Base-by-base conservation (phyloP, 2,329 filamentous ascomycete species). In the Pseudocercospora pini-densiflorae region DNA sequence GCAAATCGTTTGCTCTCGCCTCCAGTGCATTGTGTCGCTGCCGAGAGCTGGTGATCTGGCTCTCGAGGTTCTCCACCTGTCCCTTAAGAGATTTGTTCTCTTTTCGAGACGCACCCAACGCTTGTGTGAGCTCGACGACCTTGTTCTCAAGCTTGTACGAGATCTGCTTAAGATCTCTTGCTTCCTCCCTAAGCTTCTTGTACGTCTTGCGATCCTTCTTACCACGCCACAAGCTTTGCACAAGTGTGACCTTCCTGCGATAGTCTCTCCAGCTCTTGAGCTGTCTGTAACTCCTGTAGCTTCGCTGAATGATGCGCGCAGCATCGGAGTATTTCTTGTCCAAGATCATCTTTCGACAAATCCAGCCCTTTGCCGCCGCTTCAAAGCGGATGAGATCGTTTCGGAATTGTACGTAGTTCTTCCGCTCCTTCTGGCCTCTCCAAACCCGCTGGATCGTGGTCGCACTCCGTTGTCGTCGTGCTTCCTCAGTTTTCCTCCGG, bases 121-220 rank as follows among this genome's bases (percentile, higher is more conserved):
- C 92, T 80, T 99, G 95, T 1, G 95, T 99, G 76, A 99, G 87
- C 83, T 99, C 95, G 69, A 99, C 93, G 69, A 99, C 95, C 88
- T 99, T 99, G 87, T 99, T 98, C 81, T 99, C 95, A 74, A 99
- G 85, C 85, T 97, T 98, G 86, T 99, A 99, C 2, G 95, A 98
- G 73, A 99, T 99, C 81, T 98, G 94, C 86, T 98, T 98, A 79
- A 99, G 88, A 83, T 99, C 96, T 77, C 95, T 92, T 71, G 95
- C 95, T 81, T 99, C 95, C 81, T 97, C 94, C 72, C 95, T 92
- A 68, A 97, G 83, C 73, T 85, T 89, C 88, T 97, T 98, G 86
- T 99, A 99, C 58, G 88, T 89, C 72, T 86, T 88, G 71, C 95
- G 89, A 63, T 95, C 94, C 70, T 81, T 77, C 80, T 88, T 94